phyloP scores from a whole-genome alignment of 768 basidiomycete species.

The Boletellus emodensis region DNA sequence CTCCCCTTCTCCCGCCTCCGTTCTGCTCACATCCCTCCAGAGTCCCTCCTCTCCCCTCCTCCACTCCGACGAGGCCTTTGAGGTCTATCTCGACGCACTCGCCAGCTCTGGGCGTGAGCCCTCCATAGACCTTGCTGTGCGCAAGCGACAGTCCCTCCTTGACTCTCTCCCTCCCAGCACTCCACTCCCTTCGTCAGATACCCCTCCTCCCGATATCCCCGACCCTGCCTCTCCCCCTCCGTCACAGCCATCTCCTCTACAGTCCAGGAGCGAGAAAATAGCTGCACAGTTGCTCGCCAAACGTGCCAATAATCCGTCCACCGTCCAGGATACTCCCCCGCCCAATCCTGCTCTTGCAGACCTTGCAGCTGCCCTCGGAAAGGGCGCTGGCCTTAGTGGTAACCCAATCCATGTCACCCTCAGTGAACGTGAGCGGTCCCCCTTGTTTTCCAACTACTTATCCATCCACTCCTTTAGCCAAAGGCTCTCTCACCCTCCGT shows the following conservation, averaged over 20 bases:
- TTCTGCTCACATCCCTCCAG: slow-evolving; percentile 35
- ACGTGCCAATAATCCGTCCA: slow-evolving; percentile 14
- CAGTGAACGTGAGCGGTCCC: slow-evolving; percentile 61
- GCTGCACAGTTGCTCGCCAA: slow-evolving; percentile 38
- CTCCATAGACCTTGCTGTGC: slow-evolving; percentile 62
- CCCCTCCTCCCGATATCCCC: slow-evolving; percentile 18
- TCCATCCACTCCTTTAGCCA: slow-evolving; percentile 42
- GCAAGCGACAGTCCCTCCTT: slow-evolving; percentile 63
- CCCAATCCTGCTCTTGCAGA: slow-evolving; percentile 39
- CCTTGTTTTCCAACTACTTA: not conserved
- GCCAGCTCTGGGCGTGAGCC: slow-evolving; percentile 53
- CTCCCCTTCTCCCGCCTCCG: not conserved
- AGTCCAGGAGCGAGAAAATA: slow-evolving; percentile 40
- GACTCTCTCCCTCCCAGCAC: slow-evolving; percentile 16
- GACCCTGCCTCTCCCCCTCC: slow-evolving; percentile 12
- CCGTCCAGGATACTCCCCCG: slow-evolving; percentile 9
- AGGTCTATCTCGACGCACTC: slow-evolving; percentile 69
- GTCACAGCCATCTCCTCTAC: slow-evolving; percentile 5
- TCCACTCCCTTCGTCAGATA: slow-evolving; percentile 4
- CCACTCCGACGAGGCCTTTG: slow-evolving; percentile 67
- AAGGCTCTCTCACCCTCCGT: slow-evolving; percentile 61
- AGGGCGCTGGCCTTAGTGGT: slow-evolving; percentile 40
- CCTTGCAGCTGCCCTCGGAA: slow-evolving; percentile 38
- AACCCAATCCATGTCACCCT: slow-evolving; percentile 80
- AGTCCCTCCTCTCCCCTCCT: slow-evolving; percentile 67